Evolutionary conservation across 371 early-diverging fungal genomes (phyloP), one percentile per base, ranked within the genome.

Genomic region (Mortierella sp.): DNA sequence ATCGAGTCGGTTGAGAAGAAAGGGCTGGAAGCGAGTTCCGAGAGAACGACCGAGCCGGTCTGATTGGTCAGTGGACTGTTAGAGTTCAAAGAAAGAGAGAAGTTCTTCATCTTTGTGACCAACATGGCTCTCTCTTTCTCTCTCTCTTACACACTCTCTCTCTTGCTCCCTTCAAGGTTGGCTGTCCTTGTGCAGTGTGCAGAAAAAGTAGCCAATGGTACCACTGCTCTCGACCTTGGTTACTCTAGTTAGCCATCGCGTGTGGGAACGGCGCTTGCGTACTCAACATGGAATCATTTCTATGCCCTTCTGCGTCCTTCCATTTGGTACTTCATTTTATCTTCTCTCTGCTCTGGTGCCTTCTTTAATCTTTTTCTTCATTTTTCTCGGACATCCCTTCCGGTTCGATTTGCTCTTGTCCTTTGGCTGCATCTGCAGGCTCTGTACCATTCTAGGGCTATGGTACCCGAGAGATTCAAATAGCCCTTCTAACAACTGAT

Each of bases 41-140:
- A 61, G 61, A 61, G 61, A 61, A 61, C 61, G 61, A 37, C 37
- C n/a, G 61, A 61, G 34, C 61, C 61, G 61, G 19, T 61, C 34
- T 34, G 16, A 61, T 61, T 61, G 61, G 61, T 19, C 37, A 37
- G 22, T 22, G 16, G 10, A 10, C 61, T 39, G 34, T 34, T 61
- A 9, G 39, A 34, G n/a, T 37, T 61, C 55, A n/a, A n/a, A n/a
- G n/a, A n/a, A n/a, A n/a, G n/a, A n/a, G n/a, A n/a, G n/a, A n/a
- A n/a, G 13, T 16, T 34, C 58, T 58, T 34, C 19, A 29, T 53
- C 2, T 50, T 19, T 24, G 14, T 48, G 0, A 9, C 19, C 24
- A 24, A 16, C 24, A 11, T 52, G 53, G n/a, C n/a, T 52, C 26
- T 52, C 29, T 9, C 6, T 26, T 26, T 19, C 48, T 22, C 37